Evolutionary conservation across 441 rosid genomes (phyloP), one percentile per base, ranked within the genome.

Genomic region (Jatropha podagrica): DNA sequence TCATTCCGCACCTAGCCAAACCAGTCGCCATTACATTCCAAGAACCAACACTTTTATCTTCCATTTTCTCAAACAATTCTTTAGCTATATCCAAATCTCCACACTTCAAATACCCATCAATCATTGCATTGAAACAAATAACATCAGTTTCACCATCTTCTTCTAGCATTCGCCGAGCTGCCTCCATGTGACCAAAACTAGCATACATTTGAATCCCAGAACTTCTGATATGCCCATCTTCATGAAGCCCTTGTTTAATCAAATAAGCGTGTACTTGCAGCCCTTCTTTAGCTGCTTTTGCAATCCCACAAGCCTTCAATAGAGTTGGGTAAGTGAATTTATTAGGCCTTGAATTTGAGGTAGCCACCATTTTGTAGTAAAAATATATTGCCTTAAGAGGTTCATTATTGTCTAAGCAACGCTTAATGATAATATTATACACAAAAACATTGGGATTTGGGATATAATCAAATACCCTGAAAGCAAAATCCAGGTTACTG

Each of bases 21-120:
- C 94, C 96, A 76, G 89, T 85, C 55, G 88, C 76, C 94, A 91
- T 89, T 42, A 87, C 90, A 55, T 91, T 90, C 95, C 93, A 92
- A 52, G 95, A 90, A 38, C 89, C 88, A 70, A 86, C 86, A 80
- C 83, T 91, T 85, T 63, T 88, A 78, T 82, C 88, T 3, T 88
- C 90, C 89, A 88, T 87, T 80, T 41, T 74, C 85, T 85, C 83
- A 79, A 92, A 92, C 80, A 92, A 75, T 0, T 44, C 73, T 69
- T 84, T 91, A 1, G 91, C 94, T 60, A 81, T 82, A 23, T 9
- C 42, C 15, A 85, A 73, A 85, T 83, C 81, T 61, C 92, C 93
- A 48, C 80, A 81, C 66, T 81, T 84, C 46, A 87, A 84, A 79
- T 88, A 87, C 48, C 97, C 97, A 61, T 86, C 81, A 61, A 92